These are phyloP conservation scores for Ogataea methanolica DNA, from an alignment of 805 yeast species.

Conservation along the genomic window DNA sequence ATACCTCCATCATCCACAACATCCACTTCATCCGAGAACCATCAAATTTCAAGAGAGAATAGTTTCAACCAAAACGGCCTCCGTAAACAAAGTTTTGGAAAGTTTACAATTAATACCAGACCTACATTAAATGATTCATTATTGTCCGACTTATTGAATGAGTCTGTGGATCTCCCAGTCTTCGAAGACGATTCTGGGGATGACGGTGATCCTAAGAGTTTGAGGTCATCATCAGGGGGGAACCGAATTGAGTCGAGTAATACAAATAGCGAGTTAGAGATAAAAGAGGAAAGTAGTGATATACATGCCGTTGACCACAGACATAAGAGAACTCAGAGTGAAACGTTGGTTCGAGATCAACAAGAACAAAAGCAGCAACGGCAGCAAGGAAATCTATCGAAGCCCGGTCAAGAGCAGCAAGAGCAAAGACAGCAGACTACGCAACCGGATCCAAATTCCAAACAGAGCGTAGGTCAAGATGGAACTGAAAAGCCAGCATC, in stretches of 20 bases:
- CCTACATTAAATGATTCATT: conserved; percentile 19
- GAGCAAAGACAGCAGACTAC: neutral
- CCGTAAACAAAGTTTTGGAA: conserved; percentile 16
- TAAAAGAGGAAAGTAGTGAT: no score
- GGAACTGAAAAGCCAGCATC: conserved; percentile 1
- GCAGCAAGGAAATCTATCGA: no score
- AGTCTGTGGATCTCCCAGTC: conserved; percentile 2
- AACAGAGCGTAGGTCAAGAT: neutral
- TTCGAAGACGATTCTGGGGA: conserved; percentile 8
- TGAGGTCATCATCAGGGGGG: no score
- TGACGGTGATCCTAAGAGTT: neutral
- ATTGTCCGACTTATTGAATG: conserved; percentile 15
- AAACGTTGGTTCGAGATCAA: no score
- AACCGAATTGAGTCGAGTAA: neutral
- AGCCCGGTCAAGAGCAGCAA: no score
- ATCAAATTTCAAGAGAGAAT: no score
- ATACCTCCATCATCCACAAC: no score
- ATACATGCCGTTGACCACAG: no score
- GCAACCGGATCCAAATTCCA: neutral
- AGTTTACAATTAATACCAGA: conserved; percentile 13
- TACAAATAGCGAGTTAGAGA: neutral
- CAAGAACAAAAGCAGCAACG: no score
- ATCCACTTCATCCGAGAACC: no score
- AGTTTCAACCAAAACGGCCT: no score
- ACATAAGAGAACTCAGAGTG: no score